These are phyloP conservation scores for Fennellomyces sp. DNA, from an alignment of 371 early-diverging fungal species.

Conservation along the genomic window DNA sequence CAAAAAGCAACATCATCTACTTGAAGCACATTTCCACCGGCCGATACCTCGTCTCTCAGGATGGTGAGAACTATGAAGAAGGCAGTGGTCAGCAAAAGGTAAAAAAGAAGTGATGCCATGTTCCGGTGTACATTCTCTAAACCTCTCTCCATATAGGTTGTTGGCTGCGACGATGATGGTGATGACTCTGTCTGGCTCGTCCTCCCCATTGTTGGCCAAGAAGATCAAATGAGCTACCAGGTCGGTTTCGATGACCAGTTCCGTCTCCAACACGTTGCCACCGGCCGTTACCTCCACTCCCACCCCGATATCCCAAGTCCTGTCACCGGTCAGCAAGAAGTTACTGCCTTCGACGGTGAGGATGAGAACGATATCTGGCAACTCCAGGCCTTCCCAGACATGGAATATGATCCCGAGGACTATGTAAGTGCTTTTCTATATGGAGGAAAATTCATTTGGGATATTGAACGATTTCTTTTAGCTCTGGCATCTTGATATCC, in stretches of 20 bases:
- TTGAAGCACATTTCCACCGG: constrained; percentile 63
- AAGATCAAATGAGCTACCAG: constrained; percentile 39
- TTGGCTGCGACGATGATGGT: constrained; percentile 43
- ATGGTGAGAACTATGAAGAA: constrained; percentile 29
- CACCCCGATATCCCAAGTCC: constrained; percentile 56
- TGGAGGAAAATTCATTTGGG: background rate
- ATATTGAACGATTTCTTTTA: constrained; percentile 9
- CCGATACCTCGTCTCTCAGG: constrained; percentile 48
- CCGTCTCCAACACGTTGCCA: constrained; percentile 55
- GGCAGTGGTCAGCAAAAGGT: constrained; percentile 59
- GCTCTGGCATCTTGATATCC: constrained; percentile 54
- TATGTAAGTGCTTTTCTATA: constrained; percentile 15
- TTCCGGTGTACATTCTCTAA: background rate
- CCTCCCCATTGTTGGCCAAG: constrained; percentile 40
- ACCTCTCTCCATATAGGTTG: constrained; percentile 26
- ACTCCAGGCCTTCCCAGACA: constrained; percentile 52
- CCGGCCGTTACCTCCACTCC: constrained; percentile 59
- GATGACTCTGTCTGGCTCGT: constrained; percentile 55
- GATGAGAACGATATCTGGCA: constrained; percentile 67
- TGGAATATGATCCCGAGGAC: constrained; percentile 36
- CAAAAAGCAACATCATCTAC: constrained; percentile 45
- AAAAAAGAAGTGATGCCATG: too few relatives aligned
- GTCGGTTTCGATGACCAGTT: constrained; percentile 57
- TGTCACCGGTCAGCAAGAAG: constrained; percentile 63
- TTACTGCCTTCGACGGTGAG: constrained; percentile 57